Conservation (phyloP, 2,329 filamentous ascomycete genomes). For the Alternaria gaisen region DNA sequence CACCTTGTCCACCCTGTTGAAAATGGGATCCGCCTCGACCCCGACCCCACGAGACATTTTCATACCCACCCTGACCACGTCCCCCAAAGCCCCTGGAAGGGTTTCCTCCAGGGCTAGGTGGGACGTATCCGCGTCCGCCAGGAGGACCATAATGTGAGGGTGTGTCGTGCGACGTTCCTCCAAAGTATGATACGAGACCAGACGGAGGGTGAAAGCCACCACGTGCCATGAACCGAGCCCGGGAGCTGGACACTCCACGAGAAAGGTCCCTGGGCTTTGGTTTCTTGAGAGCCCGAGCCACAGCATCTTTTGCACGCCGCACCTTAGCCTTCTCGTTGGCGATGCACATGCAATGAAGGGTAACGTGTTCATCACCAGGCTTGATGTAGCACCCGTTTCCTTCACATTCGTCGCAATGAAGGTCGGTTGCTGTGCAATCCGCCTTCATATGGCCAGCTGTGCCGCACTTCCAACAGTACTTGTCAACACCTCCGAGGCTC, state of each 20-base stretch:
- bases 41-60: not conserved
- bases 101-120: not conserved
- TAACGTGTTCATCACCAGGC: conserved; percentile 12
- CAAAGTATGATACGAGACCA: not conserved
- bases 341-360: conserved; percentile 13
- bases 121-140: not conserved
- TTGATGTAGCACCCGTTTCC: not conserved
- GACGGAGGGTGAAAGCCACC: not conserved
- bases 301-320: conserved; percentile 6
- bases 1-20: not conserved
- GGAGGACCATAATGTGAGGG: not conserved
- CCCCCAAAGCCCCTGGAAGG: not conserved
- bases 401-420: conserved; percentile 18
- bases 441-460: conserved; percentile 11
- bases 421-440: conserved; percentile 5
- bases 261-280: not conserved
- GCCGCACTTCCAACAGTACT: conserved; percentile 25
- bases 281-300: not conserved
- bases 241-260: not conserved
- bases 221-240: not conserved
- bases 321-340: not conserved
- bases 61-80: not conserved
- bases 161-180: not conserved
- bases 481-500: conserved; percentile 11
- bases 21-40: not conserved